A percentile compares a stretch with the other conserved stretches of the same genome.
phyloP scores from a whole-genome alignment of 768 basidiomycete species.

The Dentipellis fragilis region DNA sequence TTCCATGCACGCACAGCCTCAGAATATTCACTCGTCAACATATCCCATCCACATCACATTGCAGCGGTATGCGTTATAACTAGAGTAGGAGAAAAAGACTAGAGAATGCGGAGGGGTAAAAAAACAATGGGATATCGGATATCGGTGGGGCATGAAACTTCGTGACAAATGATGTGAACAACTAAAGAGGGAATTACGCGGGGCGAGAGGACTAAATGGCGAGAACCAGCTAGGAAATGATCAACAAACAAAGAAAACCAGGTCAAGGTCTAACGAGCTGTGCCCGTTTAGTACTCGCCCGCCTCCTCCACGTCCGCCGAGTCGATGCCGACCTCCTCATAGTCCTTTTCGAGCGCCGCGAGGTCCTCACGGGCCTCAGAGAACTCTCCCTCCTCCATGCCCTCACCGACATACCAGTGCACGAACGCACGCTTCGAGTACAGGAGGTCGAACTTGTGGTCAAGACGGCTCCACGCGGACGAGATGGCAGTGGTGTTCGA shows the following conservation, averaged over 20 bases:
- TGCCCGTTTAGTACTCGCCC: slow-evolving; percentile 33
- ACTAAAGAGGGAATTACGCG: background rate
- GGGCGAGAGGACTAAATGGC: background rate
- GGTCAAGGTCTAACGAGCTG: background rate
- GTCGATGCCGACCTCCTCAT: slow-evolving; percentile 69
- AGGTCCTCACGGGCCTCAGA: slow-evolving; percentile 98
- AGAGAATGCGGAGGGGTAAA: slow-evolving; percentile 1
- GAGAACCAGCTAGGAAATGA: slow-evolving; percentile 13
- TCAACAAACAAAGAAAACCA: slow-evolving; percentile 5
- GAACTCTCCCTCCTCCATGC: slow-evolving; percentile 93
- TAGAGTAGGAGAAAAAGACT: slow-evolving; percentile 1
- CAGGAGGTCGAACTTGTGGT: slow-evolving; percentile 75
- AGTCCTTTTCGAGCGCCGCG: slow-evolving; percentile 98
- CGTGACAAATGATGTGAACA: background rate
- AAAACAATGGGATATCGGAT: slow-evolving; percentile 2
- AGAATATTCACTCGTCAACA: background rate
- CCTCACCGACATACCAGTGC: slow-evolving; percentile 65
- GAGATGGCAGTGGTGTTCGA: slow-evolving; percentile 71
- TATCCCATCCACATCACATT: background rate
- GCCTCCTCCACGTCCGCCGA: slow-evolving; percentile 42
- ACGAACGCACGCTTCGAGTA: slow-evolving; percentile 54
- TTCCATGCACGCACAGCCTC: background rate
- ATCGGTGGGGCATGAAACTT: background rate
- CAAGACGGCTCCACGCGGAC: slow-evolving; percentile 61
- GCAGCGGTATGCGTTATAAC: background rate